Conservation (phyloP, 1,284 basidiomycete genomes). For the Irpex sp. region DNA sequence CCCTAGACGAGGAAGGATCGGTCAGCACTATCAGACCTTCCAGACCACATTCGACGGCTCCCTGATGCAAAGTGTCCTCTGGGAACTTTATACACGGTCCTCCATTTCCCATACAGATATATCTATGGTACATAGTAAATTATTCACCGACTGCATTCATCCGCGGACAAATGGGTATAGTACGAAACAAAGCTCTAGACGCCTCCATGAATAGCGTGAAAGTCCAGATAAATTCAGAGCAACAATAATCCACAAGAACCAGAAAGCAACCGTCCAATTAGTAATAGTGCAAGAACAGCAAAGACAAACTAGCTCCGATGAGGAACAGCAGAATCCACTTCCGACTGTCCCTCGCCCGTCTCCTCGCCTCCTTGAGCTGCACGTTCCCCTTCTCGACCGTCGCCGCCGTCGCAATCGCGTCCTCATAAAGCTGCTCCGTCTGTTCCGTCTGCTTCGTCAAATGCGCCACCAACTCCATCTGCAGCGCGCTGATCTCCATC, state of each 20-base stretch:
- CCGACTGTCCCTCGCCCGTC: conserved; percentile 78
- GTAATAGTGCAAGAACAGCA: conserved; percentile 87
- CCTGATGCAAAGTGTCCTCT: not conserved
- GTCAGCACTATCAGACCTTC: conserved; percentile 10
- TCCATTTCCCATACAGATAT: not conserved
- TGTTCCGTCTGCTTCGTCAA: conserved; percentile 86
- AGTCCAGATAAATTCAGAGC: too few relatives aligned
- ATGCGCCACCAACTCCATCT: conserved; percentile 85
- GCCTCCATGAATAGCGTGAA: not conserved
- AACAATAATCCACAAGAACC: not conserved
- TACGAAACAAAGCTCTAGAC: not conserved
- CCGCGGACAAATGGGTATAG: conserved; percentile 1
- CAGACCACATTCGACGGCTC: conserved; percentile 9
- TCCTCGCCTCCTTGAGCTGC: conserved; percentile 79
- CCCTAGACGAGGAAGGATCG: conserved; percentile 10
- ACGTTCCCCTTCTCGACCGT: conserved; percentile 85
- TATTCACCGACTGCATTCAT: not conserved
- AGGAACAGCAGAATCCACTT: conserved; percentile 85
- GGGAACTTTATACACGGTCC: conserved; percentile 1
- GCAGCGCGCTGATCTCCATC: conserved; percentile 86
- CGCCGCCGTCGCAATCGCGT: conserved; percentile 80
- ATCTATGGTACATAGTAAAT: not conserved
- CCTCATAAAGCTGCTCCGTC: conserved; percentile 86
- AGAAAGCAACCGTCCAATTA: conserved; percentile 27
- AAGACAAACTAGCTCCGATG: conserved; percentile 78